These are phyloP conservation scores for Saccharomyces eubayanus DNA, from an alignment of 805 yeast species.

Conservation along the genomic window DNA sequence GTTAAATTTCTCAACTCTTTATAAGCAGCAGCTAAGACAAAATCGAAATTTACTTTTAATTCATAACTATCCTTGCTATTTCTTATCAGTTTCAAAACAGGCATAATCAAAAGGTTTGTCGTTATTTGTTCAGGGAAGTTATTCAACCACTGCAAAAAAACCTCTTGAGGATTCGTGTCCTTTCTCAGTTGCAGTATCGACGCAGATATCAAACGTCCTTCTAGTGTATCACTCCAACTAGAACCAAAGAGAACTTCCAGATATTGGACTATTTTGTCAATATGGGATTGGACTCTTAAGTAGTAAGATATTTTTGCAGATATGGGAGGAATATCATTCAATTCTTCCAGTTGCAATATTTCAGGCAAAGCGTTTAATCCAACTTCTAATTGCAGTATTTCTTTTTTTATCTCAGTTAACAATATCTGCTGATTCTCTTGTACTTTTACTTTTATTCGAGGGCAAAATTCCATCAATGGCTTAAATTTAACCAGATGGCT, in stretches of 20 bases:
- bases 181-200: constrained; percentile 41
- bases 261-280: constrained; percentile 36
- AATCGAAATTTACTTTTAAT: constrained; percentile 46
- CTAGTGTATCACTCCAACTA: constrained; percentile 55
- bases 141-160: constrained; percentile 44
- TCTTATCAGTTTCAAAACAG: constrained; percentile 34
- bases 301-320: constrained; percentile 45
- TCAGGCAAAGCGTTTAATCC: constrained; percentile 32
- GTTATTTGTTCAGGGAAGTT: constrained; percentile 17
- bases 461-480: constrained; percentile 39
- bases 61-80: constrained; percentile 20
- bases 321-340: constrained; percentile 41
- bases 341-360: constrained; percentile 30
- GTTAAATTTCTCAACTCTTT: constrained; percentile 47
- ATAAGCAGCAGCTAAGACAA: constrained; percentile 34
- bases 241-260: constrained; percentile 48
- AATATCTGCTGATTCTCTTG: constrained; percentile 51
- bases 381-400: constrained; percentile 37
- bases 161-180: constrained; percentile 36
- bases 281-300: constrained; percentile 40
- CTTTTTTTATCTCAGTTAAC: constrained; percentile 40
- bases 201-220: constrained; percentile 53
- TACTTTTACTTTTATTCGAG: constrained; percentile 48
- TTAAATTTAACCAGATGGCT: constrained; percentile 41
- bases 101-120: constrained; percentile 23